A percentile compares a stretch with the other conserved stretches of the same genome.
Conservation (phyloP, 108 stramenopile genomes). For the Nitzschia sp. region DNA sequence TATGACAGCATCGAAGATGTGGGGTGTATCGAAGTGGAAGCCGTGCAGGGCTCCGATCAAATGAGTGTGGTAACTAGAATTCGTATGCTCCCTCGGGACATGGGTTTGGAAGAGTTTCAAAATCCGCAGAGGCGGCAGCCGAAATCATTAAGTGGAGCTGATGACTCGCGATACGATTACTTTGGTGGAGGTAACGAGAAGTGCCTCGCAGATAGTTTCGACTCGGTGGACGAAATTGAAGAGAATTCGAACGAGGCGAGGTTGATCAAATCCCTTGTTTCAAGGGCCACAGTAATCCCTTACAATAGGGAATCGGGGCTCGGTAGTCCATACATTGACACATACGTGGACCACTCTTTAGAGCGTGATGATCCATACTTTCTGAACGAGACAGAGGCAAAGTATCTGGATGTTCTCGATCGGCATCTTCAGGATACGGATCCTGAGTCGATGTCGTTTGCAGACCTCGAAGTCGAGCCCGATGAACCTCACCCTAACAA, state of each 20-base stretch:
- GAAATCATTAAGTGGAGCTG: neutral
- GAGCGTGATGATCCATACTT: neutral
- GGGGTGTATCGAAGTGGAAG: slow-evolving; percentile 23
- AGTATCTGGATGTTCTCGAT: slow-evolving; percentile 37
- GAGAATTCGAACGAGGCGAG: slow-evolving; percentile 42
- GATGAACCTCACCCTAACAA: slow-evolving; percentile 31
- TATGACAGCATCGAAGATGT: slow-evolving; percentile 23
- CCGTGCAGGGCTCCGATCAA: neutral
- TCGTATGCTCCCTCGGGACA: slow-evolving; percentile 11
- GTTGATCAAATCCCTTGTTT: slow-evolving; percentile 26
- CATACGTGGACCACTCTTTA: neutral
- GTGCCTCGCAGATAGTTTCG: slow-evolving; percentile 36
- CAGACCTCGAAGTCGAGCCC: slow-evolving; percentile 14
- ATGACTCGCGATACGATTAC: slow-evolving; percentile 1
- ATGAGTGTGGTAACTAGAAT: slow-evolving; percentile 10
- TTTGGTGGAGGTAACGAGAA: slow-evolving; percentile 1
- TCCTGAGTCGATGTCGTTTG: slow-evolving; percentile 12
- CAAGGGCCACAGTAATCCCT: slow-evolving; percentile 8
- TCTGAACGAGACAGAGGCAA: slow-evolving; percentile 24
- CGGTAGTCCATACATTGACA: neutral
- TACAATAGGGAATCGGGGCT: slow-evolving; percentile 5
- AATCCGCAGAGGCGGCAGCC: neutral
- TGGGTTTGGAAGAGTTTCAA: neutral
- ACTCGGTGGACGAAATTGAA: slow-evolving; percentile 36
- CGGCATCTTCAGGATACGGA: slow-evolving; percentile 28